Conservation (phyloP, 352 stramenopile species). For the Phytophthora multivora region DNA sequence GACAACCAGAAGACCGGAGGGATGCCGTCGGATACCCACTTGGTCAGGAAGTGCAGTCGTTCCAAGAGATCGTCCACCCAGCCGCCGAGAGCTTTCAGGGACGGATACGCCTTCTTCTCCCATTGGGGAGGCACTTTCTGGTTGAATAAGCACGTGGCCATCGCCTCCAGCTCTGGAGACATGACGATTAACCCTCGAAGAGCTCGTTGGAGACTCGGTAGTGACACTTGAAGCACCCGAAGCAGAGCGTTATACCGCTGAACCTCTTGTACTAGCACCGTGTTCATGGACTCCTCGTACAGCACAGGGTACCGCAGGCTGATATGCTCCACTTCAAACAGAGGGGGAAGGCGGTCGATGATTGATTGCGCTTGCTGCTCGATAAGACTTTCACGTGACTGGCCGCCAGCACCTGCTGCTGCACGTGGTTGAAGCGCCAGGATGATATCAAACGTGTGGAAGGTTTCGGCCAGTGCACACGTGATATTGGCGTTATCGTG, state of each 20-base stretch:
- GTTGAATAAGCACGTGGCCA: conserved; percentile 87
- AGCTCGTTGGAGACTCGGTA: conserved; percentile 72
- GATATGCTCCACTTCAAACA: conserved; percentile 85
- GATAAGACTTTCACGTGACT: conserved; percentile 83
- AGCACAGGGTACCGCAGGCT: conserved; percentile 86
- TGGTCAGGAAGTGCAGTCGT: conserved; percentile 68
- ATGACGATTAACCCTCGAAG: conserved; percentile 87
- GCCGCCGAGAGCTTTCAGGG: conserved; percentile 85
- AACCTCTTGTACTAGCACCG: conserved; percentile 90
- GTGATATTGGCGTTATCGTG: conserved; percentile 95
- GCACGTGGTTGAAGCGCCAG: conserved; percentile 79
- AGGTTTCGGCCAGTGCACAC: conserved; percentile 89
- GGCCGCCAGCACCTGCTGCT: conserved; percentile 56
- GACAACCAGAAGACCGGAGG: conserved; percentile 90
- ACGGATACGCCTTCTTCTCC: conserved; percentile 91
- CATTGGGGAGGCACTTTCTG: conserved; percentile 90
- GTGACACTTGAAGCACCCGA: conserved; percentile 62
- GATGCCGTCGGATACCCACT: conserved; percentile 80
- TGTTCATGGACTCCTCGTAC: conserved; percentile 97
- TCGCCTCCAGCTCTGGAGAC: conserved; percentile 84
- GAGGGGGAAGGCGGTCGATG: conserved; percentile 54
- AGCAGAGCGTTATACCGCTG: conserved; percentile 87
- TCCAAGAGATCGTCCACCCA: conserved; percentile 91
- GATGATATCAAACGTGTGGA: conserved; percentile 88
- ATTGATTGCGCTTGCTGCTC: conserved; percentile 74